These are phyloP conservation scores for Scheffersomyces lignosus DNA, from an alignment of 805 yeast genomes.

Conservation along the genomic window DNA sequence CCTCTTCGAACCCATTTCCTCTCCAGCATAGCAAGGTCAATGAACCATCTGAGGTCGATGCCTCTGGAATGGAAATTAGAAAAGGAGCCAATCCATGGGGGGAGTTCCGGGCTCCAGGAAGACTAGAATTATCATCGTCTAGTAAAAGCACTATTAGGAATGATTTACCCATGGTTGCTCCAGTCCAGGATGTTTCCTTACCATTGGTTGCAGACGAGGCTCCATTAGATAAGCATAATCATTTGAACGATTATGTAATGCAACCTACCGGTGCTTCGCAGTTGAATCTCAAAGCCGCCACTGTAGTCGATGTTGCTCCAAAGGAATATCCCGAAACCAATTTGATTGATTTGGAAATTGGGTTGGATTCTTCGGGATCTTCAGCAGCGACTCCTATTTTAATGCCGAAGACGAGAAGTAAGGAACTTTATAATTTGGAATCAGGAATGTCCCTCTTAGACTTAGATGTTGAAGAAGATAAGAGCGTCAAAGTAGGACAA, in stretches of 20 bases:
- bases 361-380: conserved; percentile 26
- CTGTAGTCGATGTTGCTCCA: too few species aligned
- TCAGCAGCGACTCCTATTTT: conserved; percentile 17
- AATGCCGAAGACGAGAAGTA: conserved; percentile 8
- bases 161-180: too few species aligned
- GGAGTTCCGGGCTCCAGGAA: conserved; percentile 16
- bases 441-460: conserved; percentile 24
- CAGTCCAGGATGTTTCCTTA: too few species aligned
- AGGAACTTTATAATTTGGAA: conserved; percentile 7
- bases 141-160: too few species aligned
- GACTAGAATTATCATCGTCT: background rate
- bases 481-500: background rate
- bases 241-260: too few species aligned
- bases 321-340: conserved; percentile 19
- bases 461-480: conserved; percentile 23
- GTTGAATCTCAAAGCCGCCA: too few species aligned
- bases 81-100: conserved; percentile 37
- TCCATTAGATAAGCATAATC: too few species aligned
- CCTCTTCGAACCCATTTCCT: too few species aligned
- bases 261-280: too few species aligned
- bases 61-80: background rate
- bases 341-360: conserved; percentile 37
- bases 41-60: background rate
- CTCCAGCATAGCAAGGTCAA: too few species aligned
- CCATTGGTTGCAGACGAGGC: too few species aligned